Evolutionary conservation across 129 eudicot species (phyloP), one percentile per base, ranked within the genome.

Genomic region (Flaveria trinervia): DNA sequence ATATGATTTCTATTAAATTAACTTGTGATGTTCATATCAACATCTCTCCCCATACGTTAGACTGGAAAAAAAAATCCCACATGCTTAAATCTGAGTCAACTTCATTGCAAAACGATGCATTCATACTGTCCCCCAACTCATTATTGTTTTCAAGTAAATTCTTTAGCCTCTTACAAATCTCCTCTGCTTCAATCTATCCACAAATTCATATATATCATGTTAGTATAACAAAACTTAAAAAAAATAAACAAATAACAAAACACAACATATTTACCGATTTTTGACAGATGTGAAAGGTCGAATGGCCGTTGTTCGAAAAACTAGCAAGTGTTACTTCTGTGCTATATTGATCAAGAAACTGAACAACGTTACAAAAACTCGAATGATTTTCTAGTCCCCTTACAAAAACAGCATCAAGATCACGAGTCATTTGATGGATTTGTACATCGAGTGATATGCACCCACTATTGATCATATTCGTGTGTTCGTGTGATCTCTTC

Each of bases 241-340:
- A 26, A 28, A 28, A 28, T 2, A 20, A 57, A 22, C 1, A 57
- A 9, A 57, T 0, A 20, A 59, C 33, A 14, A 18, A 3, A 22
- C 7, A 13, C 17, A 45, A 6, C 10, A 6, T 7, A 46, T 5
- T 41, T 36, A 89, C 94, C 90, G 79, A 83, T 36, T 79, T 87
- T 49, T 83, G 74, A 68, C 65, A 20, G 30, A 85, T 22, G 71
- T 89, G 87, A 73, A 84, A 75, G 41, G 75, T 56, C 2, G 89
- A 86, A 68, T 71, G 82, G 11, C 82, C 86, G 22, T 57, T 5
- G 59, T 17, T 46, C 1, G 86, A 76, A 57, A 76, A 86, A 65
- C 23, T 84, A 50, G 95, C 89, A 28, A 78, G 41, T 45, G 83
- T 57, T 13, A 89, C 87, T 73, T 89, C 86, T 15, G 77, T 62